A percentile compares a stretch with the other conserved stretches of the same genome.
Conservation (phyloP, 2,329 filamentous ascomycete species). For the Lecanicillium sp. region DNA sequence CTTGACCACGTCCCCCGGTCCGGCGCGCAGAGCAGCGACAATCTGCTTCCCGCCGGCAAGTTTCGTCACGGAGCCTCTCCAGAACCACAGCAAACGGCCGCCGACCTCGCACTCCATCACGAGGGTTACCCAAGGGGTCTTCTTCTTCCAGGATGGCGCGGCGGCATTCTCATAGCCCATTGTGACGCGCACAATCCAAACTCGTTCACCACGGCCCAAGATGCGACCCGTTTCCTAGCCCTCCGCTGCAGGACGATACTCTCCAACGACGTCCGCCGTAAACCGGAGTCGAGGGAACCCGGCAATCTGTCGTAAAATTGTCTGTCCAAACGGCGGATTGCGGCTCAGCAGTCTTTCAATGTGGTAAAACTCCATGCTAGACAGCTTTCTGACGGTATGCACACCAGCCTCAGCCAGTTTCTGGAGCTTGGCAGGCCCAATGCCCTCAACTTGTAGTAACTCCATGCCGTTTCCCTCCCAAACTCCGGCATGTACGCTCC, state of each 20-base stretch:
- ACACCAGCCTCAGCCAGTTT: slow-evolving; percentile 68
- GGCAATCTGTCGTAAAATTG: slow-evolving; percentile 55
- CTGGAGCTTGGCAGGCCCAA: slow-evolving; percentile 68
- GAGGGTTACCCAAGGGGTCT: slow-evolving; percentile 62
- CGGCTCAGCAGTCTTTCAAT: slow-evolving; percentile 73
- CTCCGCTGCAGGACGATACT: slow-evolving; percentile 6
- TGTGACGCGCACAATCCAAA: slow-evolving; percentile 49
- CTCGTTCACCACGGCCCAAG: background rate
- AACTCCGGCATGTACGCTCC: slow-evolving; percentile 64
- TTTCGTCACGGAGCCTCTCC: slow-evolving; percentile 54
- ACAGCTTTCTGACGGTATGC: slow-evolving; percentile 62
- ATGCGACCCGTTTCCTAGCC: background rate
- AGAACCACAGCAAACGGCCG: slow-evolving; percentile 57
- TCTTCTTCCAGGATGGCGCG: slow-evolving; percentile 55
- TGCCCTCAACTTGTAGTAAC: slow-evolving; percentile 71
- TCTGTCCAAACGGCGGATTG: slow-evolving; percentile 76
- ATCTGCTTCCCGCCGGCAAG: slow-evolving; percentile 50
- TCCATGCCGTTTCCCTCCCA: slow-evolving; percentile 82
- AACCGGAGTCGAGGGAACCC: slow-evolving; percentile 58
- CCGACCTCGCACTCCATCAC: slow-evolving; percentile 55
- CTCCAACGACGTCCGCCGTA: slow-evolving; percentile 23
- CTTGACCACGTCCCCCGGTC: slow-evolving; percentile 47
- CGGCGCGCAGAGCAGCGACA: slow-evolving; percentile 49
- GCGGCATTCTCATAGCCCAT: slow-evolving; percentile 65
- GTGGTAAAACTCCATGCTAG: slow-evolving; percentile 55